Conservation (phyloP, 2,329 filamentous ascomycete species). For the Neonectria sp. region DNA sequence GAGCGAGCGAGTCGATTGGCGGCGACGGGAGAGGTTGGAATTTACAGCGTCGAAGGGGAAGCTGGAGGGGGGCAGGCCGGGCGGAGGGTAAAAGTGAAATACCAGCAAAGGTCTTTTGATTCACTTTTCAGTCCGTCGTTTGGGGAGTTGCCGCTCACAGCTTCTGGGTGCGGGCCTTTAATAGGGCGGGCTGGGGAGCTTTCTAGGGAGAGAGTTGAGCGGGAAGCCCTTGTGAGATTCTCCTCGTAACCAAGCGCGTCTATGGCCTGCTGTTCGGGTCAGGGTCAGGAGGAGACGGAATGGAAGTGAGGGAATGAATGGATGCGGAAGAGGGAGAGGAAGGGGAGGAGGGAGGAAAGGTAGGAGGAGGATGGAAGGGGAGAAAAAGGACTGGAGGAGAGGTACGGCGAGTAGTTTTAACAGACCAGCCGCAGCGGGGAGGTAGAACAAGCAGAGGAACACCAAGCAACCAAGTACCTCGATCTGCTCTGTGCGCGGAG, state of each 20-base stretch:
- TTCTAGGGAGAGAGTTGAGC: conserved; percentile 38
- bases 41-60: conserved; percentile 48
- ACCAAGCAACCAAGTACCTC: conserved; percentile 21
- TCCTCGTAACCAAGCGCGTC: conserved; percentile 54
- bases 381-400: conserved; percentile 71
- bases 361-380: conserved; percentile 69
- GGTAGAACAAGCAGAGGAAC: conserved; percentile 2
- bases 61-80: conserved; percentile 39
- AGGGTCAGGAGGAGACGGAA: conserved; percentile 60
- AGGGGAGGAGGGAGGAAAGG: conserved; percentile 60
- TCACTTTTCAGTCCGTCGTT: conserved; percentile 49
- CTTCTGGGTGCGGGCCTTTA: conserved; percentile 49
- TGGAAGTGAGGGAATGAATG: conserved; percentile 69
- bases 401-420: conserved; percentile 55
- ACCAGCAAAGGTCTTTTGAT: conserved; percentile 58
- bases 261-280: conserved; percentile 57
- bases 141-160: conserved; percentile 45
- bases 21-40: conserved; percentile 58
- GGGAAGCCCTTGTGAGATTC: conserved; percentile 47
- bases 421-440: conserved; percentile 42
- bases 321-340: conserved; percentile 60
- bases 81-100: conserved; percentile 52
- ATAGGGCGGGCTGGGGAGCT: conserved; percentile 44
- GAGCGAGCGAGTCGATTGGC: conserved; percentile 49
- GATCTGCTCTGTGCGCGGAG: conserved; percentile 22